Evolutionary conservation across 495 filamentous ascomycete genomes (phyloP).

Genomic region (Glonium stellatum): DNA sequence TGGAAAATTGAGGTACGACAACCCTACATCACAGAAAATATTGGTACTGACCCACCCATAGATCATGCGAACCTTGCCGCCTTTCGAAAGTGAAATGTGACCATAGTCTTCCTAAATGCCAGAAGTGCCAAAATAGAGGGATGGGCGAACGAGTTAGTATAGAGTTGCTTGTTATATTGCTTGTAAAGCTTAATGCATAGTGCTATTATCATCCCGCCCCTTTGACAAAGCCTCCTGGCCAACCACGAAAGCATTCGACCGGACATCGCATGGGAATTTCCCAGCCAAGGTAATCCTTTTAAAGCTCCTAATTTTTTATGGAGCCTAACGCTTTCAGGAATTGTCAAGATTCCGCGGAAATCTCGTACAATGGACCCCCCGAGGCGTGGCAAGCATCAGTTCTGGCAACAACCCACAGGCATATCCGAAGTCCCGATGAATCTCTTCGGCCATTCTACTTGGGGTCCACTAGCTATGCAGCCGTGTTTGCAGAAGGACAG

Average conservation of each 20-base stretch:
- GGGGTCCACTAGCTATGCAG: constrained; percentile 24
- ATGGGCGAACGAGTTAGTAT: constrained; percentile 22
- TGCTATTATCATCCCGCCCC: constrained; percentile 23
- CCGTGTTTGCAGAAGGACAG: constrained; percentile 16
- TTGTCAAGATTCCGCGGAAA: not conserved
- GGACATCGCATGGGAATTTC: constrained; percentile 14
- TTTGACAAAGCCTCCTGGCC: constrained; percentile 22
- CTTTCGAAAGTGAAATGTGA: constrained; percentile 21
- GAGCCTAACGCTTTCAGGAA: not conserved
- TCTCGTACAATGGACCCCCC: not conserved
- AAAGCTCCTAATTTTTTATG: not conserved
- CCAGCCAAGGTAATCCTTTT: constrained; percentile 11
- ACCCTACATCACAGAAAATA: too few species aligned
- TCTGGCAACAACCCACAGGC: constrained; percentile 7
- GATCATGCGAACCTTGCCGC: constrained; percentile 24
- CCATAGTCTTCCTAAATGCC: constrained; percentile 17
- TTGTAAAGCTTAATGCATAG: too few species aligned
- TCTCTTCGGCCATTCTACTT: constrained; percentile 10
- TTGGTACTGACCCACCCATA: too few species aligned
- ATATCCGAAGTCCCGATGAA: constrained; percentile 1
- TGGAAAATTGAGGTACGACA: too few species aligned
- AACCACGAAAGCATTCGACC: constrained; percentile 15
- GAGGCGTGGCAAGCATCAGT: constrained; percentile 10
- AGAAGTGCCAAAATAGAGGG: constrained; percentile 19
- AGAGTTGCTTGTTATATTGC: too few species aligned